Base-by-base conservation (phyloP, 768 basidiomycete species). In the Mycena chlorophos region DNA sequence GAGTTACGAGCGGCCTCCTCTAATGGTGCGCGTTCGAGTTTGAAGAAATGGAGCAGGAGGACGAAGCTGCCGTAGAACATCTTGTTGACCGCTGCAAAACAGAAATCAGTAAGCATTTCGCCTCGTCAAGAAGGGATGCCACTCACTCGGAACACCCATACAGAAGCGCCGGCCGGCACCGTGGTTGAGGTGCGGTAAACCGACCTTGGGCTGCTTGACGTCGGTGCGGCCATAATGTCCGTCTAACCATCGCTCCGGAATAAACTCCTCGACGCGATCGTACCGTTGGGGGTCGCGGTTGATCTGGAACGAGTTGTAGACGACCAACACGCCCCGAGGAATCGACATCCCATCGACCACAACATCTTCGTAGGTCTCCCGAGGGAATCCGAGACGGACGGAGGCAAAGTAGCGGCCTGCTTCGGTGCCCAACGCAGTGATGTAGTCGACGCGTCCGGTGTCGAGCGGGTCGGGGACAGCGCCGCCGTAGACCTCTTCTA, bases 281-380 rank as follows among this genome's bases (percentile, higher is more conserved):
- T 56, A 56, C 34, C 55, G 49, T 43, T 56, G 42, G 16, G 55
- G 49, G 34, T 56, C 55, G 26, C 55, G 55, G 34, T 56, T 56
- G 43, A 56, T 56, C 27, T 56, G 49, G 25, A 51, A 56, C 26
- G 55, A 56, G 42, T 56, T 56, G 37, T 56, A 56, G 40, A 56
- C 55, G 14, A 56, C 55, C 2, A 56, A 45, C 5, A 51, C 43
- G 16, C 55, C 55, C 34, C 51, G 51, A 2, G 55, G 55, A 25
- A 56, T 56, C 5, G 29, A 17, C 31, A 56, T 43, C 8, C 55
- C 55, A 39, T 56, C 55, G 30, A 56, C 55, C 2, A 38, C 16
- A 5, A 47, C 55, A 28, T 56, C 55, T 34, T 56, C 55, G 25
- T 51, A 43, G 19, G 55, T 56, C 25, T 56, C 55, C 29, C 55